Evolutionary conservation across 2,329 filamentous ascomycete species (phyloP).

Genomic region (Fonsecaea monophora): DNA sequence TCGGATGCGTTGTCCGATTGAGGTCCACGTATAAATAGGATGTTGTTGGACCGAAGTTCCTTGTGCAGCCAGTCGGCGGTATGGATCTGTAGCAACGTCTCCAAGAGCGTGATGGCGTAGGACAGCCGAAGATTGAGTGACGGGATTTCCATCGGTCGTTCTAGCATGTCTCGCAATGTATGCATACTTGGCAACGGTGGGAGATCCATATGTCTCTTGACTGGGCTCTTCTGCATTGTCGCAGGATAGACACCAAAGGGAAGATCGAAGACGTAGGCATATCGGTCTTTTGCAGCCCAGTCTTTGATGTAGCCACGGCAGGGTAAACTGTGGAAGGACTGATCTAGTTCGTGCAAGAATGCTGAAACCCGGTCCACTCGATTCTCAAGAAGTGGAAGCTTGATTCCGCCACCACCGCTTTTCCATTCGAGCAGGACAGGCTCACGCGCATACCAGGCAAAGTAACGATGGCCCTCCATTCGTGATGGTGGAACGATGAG

Average conservation of each 20-base stretch:
- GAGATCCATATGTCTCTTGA: background rate
- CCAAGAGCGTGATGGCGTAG: slow-evolving; percentile 8
- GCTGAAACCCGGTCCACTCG: slow-evolving; percentile 3
- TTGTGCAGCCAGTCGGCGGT: slow-evolving; percentile 11
- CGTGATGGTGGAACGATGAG: background rate
- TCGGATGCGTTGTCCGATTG: background rate
- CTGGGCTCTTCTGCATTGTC: background rate
- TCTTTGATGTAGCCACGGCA: slow-evolving; percentile 10
- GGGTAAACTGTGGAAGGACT: slow-evolving; percentile 5
- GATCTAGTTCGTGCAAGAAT: slow-evolving; percentile 8
- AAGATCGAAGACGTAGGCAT: slow-evolving; percentile 10
- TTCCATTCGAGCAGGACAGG: slow-evolving; percentile 8
- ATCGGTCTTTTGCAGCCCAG: slow-evolving; percentile 2
- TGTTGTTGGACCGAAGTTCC: slow-evolving; percentile 6
- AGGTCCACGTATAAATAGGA: slow-evolving; percentile 7
- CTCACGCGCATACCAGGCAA: slow-evolving; percentile 11
- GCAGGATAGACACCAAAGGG: slow-evolving; percentile 1
- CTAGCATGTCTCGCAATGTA: slow-evolving; percentile 5
- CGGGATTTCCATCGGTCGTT: background rate
- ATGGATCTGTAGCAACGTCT: slow-evolving; percentile 7
- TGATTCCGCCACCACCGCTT: slow-evolving; percentile 2
- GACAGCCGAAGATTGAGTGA: slow-evolving; percentile 6
- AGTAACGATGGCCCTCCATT: background rate
- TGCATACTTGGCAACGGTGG: slow-evolving; percentile 4
- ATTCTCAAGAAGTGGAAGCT: background rate